A percentile compares a stretch with the other conserved stretches of the same genome.
Evolutionary conservation across 768 basidiomycete genomes (phyloP).

Genomic region (Mycena epipterygia): DNA sequence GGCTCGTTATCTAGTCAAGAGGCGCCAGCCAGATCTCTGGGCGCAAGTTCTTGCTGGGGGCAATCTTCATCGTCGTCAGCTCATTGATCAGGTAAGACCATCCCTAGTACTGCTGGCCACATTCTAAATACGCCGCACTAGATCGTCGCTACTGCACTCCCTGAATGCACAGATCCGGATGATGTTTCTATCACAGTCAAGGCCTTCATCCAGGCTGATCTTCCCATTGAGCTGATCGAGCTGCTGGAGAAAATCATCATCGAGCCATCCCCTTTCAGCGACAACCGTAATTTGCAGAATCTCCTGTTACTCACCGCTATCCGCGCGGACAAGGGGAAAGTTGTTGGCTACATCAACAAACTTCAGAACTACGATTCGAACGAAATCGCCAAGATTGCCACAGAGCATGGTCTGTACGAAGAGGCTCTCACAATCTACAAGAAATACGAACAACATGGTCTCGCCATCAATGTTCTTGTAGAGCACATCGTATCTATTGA

Average conservation of each 20-base stretch:
- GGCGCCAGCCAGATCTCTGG: slow-evolving; percentile 96
- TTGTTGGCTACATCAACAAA: slow-evolving; percentile 98
- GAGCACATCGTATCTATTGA: slow-evolving; percentile 99
- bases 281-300: slow-evolving; percentile 97
- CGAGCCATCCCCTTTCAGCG: slow-evolving; percentile 96
- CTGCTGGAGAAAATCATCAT: slow-evolving; percentile 98
- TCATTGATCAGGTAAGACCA: slow-evolving; percentile 87
- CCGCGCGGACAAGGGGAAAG: slow-evolving; percentile 98
- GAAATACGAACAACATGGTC: slow-evolving; percentile 95
- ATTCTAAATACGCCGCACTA: slow-evolving; percentile 46
- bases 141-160: slow-evolving; percentile 95
- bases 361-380: slow-evolving; percentile 94
- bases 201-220: slow-evolving; percentile 96
- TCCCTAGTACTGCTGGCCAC: not conserved
- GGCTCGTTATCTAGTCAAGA: slow-evolving; percentile 96
- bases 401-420: slow-evolving; percentile 94
- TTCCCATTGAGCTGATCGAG: slow-evolving; percentile 97
- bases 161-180: slow-evolving; percentile 97
- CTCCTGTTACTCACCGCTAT: slow-evolving; percentile 95
- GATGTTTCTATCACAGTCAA: slow-evolving; percentile 99
- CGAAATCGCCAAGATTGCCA: slow-evolving; percentile 97
- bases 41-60: slow-evolving; percentile 91
- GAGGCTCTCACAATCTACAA: slow-evolving; percentile 98
- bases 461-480: slow-evolving; percentile 97
- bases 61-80: slow-evolving; percentile 91